Evolutionary conservation across 192 early-diverging fungal genomes (phyloP), one percentile per base, ranked within the genome.

Genomic region (Entrophospora sp.): DNA sequence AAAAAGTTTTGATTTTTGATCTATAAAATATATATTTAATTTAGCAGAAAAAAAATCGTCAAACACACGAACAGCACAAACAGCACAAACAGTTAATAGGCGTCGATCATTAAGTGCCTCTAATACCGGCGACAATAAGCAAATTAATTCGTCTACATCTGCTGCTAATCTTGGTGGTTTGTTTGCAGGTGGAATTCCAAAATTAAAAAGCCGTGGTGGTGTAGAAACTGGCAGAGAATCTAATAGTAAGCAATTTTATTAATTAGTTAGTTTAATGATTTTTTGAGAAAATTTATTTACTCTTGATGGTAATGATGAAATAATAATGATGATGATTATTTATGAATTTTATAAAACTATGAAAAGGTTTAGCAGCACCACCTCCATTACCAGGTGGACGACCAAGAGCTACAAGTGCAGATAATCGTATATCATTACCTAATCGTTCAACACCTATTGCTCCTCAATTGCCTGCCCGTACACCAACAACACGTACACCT

Each of bases 131-230:
- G 63, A 44, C 52, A 67, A n/a, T n/a, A n/a, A n/a, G n/a, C n/a
- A n/a, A n/a, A n/a, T n/a, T n/a, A n/a, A n/a, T n/a, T n/a, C n/a
- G n/a, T n/a, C n/a, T n/a, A n/a, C n/a, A n/a, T n/a, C n/a, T n/a
- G n/a, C n/a, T n/a, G 68, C 76, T 20, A 69, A 64, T 22, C 57
- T 83, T 14, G 86, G 85, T 18, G 81, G 77, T 12, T 69, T 90
- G 27, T 83, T 90, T 71, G 76, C 87, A 3, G 81, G 77, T 20
- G 89, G 85, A 16, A 82, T 88, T 77, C 89, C 89, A 5, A 87
- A 83, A 43, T 71, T 90, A 31, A 74, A 80, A 43, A 68, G 71
- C 52, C 75, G 77, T 37, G 55, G 74, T 13, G 69, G 68, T 2
- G 43, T 67, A 27, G 40, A 67, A 44, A 69, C 67, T 40, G 61